Evolutionary conservation across 306 rosid species (phyloP).

Genomic region (Casuarina equisetifolia): DNA sequence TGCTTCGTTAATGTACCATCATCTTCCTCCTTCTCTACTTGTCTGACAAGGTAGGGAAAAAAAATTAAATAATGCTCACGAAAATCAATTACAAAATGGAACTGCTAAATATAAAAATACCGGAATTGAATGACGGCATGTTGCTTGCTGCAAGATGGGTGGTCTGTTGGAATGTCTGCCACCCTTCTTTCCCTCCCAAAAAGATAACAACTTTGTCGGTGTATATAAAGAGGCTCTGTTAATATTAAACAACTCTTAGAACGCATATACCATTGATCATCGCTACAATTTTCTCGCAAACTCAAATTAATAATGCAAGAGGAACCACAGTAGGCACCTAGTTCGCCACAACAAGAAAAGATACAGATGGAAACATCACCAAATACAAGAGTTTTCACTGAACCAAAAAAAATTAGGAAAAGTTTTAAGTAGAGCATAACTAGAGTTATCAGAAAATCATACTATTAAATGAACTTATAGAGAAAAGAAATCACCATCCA

Average conservation of each 20-base stretch:
- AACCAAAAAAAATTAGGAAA: neutral
- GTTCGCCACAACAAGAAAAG: neutral
- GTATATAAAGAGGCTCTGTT: constrained; percentile 90
- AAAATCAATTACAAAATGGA: constrained; percentile 19
- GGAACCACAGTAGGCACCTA: constrained; percentile 3
- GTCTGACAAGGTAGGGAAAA: constrained; percentile 44
- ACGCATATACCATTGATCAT: constrained; percentile 17
- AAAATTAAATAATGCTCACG: constrained; percentile 2
- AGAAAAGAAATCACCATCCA: neutral
- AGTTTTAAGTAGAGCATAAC: neutral
- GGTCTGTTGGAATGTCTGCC: constrained; percentile 97
- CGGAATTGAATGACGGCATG: constrained; percentile 94
- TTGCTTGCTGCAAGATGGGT: constrained; percentile 99
- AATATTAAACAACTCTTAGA: constrained; percentile 34
- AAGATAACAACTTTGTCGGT: constrained; percentile 95
- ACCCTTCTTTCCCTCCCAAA: constrained; percentile 99
- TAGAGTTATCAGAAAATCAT: neutral
- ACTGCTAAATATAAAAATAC: constrained; percentile 41
- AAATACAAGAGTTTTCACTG: constrained; percentile 3
- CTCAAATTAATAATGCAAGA: constrained; percentile 17
- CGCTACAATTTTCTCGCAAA: constrained; percentile 6
- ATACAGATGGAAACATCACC: constrained; percentile 14
- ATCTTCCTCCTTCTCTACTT: constrained; percentile 78
- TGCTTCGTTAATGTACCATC: constrained; percentile 66
- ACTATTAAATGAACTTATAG: neutral